phyloP scores from a whole-genome alignment of 768 basidiomycete species.

The Suillus bovinus region DNA sequence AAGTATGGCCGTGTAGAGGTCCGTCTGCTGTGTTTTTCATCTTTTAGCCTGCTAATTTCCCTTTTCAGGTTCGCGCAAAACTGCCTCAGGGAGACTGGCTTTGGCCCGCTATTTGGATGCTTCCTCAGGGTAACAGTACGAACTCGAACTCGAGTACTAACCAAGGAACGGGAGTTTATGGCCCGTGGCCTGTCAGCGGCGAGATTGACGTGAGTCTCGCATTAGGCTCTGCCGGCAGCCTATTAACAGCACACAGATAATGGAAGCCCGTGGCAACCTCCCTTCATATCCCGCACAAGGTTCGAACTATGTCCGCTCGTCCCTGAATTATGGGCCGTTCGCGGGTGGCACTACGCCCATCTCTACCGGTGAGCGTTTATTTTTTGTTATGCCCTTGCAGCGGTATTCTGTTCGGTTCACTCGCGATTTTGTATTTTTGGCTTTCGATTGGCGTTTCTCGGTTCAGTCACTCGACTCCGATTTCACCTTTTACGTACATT shows the following conservation, averaged over 20 bases:
- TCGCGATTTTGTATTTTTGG: neutral
- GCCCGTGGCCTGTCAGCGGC: constrained; percentile 52
- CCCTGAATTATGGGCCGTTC: constrained; percentile 70
- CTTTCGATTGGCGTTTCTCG: neutral
- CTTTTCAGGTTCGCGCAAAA: constrained; percentile 51
- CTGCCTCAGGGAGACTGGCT: constrained; percentile 53
- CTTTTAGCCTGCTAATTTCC: neutral
- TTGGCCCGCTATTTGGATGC: constrained; percentile 35
- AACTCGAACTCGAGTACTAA: neutral
- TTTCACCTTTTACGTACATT: neutral
- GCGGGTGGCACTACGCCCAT: constrained; percentile 34
- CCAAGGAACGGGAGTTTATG: constrained; percentile 27
- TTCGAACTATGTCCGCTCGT: constrained; percentile 50
- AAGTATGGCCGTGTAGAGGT: constrained; percentile 61
- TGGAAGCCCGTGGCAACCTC: constrained; percentile 53
- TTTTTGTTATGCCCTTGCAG: neutral
- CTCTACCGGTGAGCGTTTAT: constrained; percentile 20
- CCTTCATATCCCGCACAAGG: constrained; percentile 44
- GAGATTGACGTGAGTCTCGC: constrained; percentile 56
- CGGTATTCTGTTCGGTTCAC: neutral
- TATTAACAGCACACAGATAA: constrained; percentile 34
- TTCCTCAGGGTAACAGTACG: constrained; percentile 27
- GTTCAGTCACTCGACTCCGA: neutral
- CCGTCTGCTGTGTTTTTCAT: neutral
- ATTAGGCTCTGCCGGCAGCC: neutral